Conservation (phyloP, 1,284 basidiomycete genomes). For the Neonothopanus nambi region DNA sequence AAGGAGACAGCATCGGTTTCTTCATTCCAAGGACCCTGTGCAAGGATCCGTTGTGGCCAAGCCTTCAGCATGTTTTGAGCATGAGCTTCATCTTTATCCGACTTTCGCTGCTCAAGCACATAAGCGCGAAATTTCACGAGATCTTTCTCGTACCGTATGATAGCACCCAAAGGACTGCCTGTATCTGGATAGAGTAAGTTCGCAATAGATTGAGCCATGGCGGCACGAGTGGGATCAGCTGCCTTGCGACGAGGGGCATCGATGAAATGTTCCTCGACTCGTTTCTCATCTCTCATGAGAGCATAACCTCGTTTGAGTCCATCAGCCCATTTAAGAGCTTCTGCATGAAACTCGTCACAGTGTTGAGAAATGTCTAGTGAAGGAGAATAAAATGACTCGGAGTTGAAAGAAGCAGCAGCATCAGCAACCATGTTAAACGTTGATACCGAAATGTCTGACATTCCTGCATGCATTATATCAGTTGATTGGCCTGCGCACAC, state of each 20-base stretch:
- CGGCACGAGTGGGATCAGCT: slow-evolving; percentile 6
- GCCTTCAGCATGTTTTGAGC: neutral
- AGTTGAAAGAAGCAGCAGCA: too few species aligned
- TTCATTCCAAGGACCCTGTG: slow-evolving; percentile 12
- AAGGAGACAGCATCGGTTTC: slow-evolving; percentile 19
- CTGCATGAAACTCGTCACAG: neutral
- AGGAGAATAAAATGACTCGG: too few species aligned
- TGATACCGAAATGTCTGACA: too few species aligned
- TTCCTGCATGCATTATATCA: too few species aligned
- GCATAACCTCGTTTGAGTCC: neutral
- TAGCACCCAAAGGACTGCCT: neutral
- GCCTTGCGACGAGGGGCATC: slow-evolving; percentile 8
- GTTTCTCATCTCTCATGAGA: slow-evolving; percentile 1
- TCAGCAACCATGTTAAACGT: too few species aligned
- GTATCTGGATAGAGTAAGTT: neutral
- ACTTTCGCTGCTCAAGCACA: slow-evolving; percentile 1
- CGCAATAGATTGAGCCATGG: slow-evolving; percentile 3
- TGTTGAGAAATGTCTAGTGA: neutral
- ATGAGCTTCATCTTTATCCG: neutral
- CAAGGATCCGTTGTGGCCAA: neutral
- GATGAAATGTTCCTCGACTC: neutral
- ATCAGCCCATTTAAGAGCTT: slow-evolving; percentile 1
- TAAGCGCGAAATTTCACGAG: slow-evolving; percentile 8
- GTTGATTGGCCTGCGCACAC: too few species aligned
- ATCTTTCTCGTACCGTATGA: slow-evolving; percentile 10